phyloP scores from a whole-genome alignment of 208 protist species.

The Naegleria fowleri region DNA sequence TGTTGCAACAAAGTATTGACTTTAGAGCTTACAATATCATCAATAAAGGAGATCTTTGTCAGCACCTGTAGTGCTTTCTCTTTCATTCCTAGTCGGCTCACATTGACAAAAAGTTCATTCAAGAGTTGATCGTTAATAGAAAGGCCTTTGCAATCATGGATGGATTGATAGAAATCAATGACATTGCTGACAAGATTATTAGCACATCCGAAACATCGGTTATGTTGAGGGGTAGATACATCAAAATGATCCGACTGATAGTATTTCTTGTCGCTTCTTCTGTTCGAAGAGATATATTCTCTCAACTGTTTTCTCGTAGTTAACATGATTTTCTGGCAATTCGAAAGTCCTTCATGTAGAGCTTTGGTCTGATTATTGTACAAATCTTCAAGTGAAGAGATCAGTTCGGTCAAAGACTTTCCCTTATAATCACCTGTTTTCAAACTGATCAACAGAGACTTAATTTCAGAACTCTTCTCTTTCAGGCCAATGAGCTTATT shows the following conservation, averaged over 20 bases:
- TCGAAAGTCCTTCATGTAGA: neutral
- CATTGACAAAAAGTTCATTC: neutral
- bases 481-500: neutral
- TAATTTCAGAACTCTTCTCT: neutral
- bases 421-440: neutral
- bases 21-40: neutral
- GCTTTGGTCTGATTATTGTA: neutral
- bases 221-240: neutral
- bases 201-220: constrained; percentile 46
- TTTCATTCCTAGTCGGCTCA: neutral
- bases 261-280: neutral
- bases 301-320: neutral
- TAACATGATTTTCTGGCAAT: neutral
- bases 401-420: neutral
- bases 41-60: neutral
- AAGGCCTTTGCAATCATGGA: neutral
- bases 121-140: neutral
- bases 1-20: neutral
- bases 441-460: neutral
- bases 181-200: constrained; percentile 32
- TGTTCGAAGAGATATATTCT: neutral
- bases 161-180: neutral
- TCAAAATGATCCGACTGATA: neutral
- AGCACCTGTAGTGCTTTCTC: neutral
- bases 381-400: neutral